Evolutionary conservation across 331 rosid species (phyloP).

Genomic region (Acacia concinna): DNA sequence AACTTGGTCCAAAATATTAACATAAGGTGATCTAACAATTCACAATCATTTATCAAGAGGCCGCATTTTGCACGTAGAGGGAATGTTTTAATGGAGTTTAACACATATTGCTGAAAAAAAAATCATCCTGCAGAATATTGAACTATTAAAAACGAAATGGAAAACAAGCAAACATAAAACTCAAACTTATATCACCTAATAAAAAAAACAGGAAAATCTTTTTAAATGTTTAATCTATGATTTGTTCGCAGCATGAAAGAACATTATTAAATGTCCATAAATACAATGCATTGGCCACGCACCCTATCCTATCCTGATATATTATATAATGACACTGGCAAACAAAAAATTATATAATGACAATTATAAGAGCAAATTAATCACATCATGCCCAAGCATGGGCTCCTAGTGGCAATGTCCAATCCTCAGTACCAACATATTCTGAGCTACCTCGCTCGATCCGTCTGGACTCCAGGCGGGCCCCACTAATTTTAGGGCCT

Average conservation of each 20-base stretch:
- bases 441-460: slow-evolving; percentile 46
- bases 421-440: slow-evolving; percentile 50
- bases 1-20: too few relatives aligned
- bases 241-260: slow-evolving; percentile 13
- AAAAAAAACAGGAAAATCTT: not conserved
- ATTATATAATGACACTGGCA: too few relatives aligned
- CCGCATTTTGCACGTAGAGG: not conserved
- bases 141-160: not conserved
- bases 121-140: not conserved
- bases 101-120: not conserved
- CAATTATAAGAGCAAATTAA: slow-evolving; percentile 24
- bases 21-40: too few relatives aligned
- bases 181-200: not conserved
- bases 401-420: slow-evolving; percentile 57
- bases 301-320: slow-evolving; percentile 5
- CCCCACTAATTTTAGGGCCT: slow-evolving; percentile 54
- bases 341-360: too few relatives aligned
- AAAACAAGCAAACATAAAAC: not conserved
- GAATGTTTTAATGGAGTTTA: too few relatives aligned
- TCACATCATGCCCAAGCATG: slow-evolving; percentile 59
- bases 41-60: too few relatives aligned
- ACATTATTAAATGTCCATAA: slow-evolving; percentile 31
- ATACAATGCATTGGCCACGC: slow-evolving; percentile 33
- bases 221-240: not conserved
- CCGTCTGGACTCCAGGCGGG: slow-evolving; percentile 44